Evolutionary conservation across 2,329 filamentous ascomycete species (phyloP).

Genomic region (Aureobasidium sp.): DNA sequence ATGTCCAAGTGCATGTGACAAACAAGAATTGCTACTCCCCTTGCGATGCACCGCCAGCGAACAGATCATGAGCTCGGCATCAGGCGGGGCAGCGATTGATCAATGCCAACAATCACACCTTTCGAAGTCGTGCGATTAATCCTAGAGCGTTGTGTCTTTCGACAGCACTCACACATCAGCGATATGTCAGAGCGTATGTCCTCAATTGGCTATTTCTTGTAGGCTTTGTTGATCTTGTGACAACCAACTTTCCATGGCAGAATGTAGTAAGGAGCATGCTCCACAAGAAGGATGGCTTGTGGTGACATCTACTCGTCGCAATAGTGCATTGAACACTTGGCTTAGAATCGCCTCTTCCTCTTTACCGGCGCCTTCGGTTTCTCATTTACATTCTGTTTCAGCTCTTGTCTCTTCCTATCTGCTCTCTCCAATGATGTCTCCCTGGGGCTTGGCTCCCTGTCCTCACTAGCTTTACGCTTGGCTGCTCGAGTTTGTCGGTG

Average conservation of each 20-base stretch:
- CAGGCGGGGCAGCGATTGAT: too few relatives aligned
- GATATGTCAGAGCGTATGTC: too few relatives aligned
- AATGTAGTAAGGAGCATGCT: too few relatives aligned
- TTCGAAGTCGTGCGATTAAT: too few relatives aligned
- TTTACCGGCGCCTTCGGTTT: conserved; percentile 47
- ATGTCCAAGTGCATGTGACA: not conserved
- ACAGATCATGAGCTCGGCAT: not conserved
- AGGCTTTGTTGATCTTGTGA: too few relatives aligned
- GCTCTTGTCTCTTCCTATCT: conserved; percentile 47
- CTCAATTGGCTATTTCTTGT: too few relatives aligned
- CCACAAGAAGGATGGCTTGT: not conserved
- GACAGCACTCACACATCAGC: too few relatives aligned
- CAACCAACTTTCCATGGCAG: too few relatives aligned
- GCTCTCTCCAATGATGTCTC: conserved; percentile 48
- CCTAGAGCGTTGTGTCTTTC: too few relatives aligned
- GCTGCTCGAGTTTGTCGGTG: not conserved
- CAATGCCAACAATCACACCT: too few relatives aligned
- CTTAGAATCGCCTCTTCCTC: conserved; percentile 52
- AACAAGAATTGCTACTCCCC: not conserved
- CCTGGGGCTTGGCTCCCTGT: not conserved
- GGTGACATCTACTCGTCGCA: not conserved
- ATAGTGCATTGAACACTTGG: not conserved
- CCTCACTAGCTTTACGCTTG: conserved; percentile 10
- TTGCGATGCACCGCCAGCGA: not conserved
- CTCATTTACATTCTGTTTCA: conserved; percentile 48